Conservation (phyloP, 169 alveolate species). For the Plasmodium vinckei region DNA sequence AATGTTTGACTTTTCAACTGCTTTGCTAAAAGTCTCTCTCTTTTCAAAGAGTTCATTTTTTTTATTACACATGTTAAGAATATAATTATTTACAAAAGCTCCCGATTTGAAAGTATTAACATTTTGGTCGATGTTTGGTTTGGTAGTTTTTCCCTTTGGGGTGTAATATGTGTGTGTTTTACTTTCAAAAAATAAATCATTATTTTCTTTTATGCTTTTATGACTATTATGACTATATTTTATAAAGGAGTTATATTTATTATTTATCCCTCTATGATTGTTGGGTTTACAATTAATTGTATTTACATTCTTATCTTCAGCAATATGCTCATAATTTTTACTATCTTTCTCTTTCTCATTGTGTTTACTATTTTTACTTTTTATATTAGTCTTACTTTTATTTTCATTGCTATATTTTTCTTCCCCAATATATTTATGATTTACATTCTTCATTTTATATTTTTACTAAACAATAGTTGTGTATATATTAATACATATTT, state of each 20-base stretch:
- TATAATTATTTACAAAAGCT: too few relatives aligned
- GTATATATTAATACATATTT: background rate
- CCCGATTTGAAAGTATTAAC: too few relatives aligned
- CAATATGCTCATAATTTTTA: background rate
- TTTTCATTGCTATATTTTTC: conserved; percentile 15
- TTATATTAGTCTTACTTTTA: background rate
- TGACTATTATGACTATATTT: too few relatives aligned
- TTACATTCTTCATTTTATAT: conserved; percentile 47
- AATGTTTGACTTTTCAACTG: background rate
- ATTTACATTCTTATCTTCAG: background rate
- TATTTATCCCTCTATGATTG: too few relatives aligned
- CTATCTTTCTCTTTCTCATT: conserved; percentile 1
- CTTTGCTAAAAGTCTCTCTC: conserved; percentile 13
- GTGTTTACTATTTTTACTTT: conserved; percentile 6
- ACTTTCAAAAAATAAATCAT: too few relatives aligned
- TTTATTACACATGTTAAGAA: background rate
- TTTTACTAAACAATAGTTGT: conserved; percentile 5
- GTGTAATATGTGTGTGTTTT: too few relatives aligned
- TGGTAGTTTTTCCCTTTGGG: too few relatives aligned
- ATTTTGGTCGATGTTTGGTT: too few relatives aligned
- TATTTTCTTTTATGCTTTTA: too few relatives aligned
- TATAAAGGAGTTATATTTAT: too few relatives aligned
- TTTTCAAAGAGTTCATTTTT: conserved; percentile 13
- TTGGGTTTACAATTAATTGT: too few relatives aligned
- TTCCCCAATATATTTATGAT: conserved; percentile 15